Evolutionary conservation across 495 filamentous ascomycete genomes (phyloP), one percentile per base, ranked within the genome.

Genomic region (Arthonia radiata): DNA sequence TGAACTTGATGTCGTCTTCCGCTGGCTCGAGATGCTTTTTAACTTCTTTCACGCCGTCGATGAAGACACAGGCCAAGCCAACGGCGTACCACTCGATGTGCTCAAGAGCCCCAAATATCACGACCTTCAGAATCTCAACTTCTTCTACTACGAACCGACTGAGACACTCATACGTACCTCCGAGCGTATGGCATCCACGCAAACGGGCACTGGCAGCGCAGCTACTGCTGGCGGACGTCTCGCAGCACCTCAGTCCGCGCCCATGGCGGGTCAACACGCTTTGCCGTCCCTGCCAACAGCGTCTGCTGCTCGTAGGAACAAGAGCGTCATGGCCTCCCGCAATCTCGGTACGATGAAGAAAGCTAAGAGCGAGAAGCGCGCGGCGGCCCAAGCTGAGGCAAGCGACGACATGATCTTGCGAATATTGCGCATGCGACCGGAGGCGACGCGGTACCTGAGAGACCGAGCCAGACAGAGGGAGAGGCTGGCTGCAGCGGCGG

Each of bases 401-500:
- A 91, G 73, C 43, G 86, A 99, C 44, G 86, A 99, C 44, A 93
- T 94, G 76, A 94, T 99, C 34, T 50, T 99, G 21, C 64, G 86
- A 9, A 94, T 99, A 34, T 47, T 99, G 36, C 66, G 86, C 26
- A 99, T 99, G 86, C 57, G 86, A 26, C 81, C 82, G 10, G 86
- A 94, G 54, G 89, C 86, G n/a, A 65, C 68, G 22, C 52, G 61
- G 19, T 99, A 99, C 52, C 54, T 99, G 27, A 74, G 71, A 29
- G 82, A 94, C 47, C 56, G 86, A 13, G 82, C 76, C 42, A 63
- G 89, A 31, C 86, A 99, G 52, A 83, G 82, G 53, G 86, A 94
- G 53, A 56, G 83, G 37, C 61, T 93, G 39, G 79, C 80, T 4
- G 86, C 83, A 0, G 63, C 77, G 0, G 77, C 79, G 1, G 82